A percentile compares a stretch with the other conserved stretches of the same genome.
Evolutionary conservation across 2,329 filamentous ascomycete genomes (phyloP).

Genomic region (Myriosclerotinia curreyana): DNA sequence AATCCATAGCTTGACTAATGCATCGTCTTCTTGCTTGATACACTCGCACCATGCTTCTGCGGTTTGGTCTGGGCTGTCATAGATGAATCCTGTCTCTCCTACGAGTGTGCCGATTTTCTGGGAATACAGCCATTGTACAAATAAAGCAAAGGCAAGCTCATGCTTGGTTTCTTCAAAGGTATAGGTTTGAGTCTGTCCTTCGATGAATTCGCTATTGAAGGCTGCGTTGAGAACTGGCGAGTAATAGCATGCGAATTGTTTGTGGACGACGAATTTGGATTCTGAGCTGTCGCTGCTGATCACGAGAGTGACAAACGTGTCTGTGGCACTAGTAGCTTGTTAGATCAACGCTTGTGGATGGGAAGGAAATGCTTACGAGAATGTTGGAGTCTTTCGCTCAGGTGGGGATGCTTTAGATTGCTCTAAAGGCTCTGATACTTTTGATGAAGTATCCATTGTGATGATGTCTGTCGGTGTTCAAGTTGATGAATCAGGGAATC

Average conservation of each 20-base stretch:
- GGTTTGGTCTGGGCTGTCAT: neutral
- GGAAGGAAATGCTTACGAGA: no score
- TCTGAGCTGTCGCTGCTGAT: neutral
- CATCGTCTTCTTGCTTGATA: neutral
- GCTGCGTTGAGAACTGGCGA: conserved; percentile 17
- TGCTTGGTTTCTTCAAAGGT: conserved; percentile 1
- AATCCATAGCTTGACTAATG: conserved; percentile 21
- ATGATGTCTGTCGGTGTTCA: no score
- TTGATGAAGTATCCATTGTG: no score
- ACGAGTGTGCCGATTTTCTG: neutral
- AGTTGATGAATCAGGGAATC: no score
- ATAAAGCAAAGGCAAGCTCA: neutral
- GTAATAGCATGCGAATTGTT: neutral
- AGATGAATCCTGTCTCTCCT: neutral
- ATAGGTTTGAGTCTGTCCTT: conserved; percentile 19
- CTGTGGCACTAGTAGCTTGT: neutral
- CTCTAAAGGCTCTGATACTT: no score
- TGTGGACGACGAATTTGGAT: neutral
- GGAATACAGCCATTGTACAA: conserved; percentile 22
- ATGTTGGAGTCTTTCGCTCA: no score
- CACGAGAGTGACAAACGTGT: neutral
- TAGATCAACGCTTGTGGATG: no score
- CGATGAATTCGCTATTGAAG: conserved; percentile 9
- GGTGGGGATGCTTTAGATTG: no score
- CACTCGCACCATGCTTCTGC: neutral